Evolutionary conservation across 1,139 yeast species (phyloP), one percentile per base, ranked within the genome.

Genomic region (Geotrichum bryndzae): DNA sequence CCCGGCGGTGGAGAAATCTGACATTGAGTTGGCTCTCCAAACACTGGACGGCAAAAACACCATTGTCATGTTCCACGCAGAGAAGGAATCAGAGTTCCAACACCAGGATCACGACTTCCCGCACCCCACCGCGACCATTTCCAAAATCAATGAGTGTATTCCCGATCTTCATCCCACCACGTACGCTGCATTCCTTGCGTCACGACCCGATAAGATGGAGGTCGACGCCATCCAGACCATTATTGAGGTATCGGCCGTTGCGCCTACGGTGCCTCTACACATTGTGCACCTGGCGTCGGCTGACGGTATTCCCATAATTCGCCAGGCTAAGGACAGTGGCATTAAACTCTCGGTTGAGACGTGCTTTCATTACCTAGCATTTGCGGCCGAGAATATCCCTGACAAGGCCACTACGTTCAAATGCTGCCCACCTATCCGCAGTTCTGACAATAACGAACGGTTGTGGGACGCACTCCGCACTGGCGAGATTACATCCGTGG

Each of bases 371-470:
- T 91, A 91, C 73, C 79, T 91, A 59, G 80, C 92, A 1, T 79
- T 91, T 51, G 79, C 81, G 23, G 88, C 96, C 3, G 97, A 90
- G 71, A 80, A 80, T 38, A 88, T 91, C 59, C 85, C 90, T 29
- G 81, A 84, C 68, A 82, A 88, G 64, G 84, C 87, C 22, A 91
- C 97, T 2, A 89, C 86, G 70, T 90, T 82, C 80, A 91, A 91
- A 75, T 91, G 97, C 74, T 90, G 97, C 74, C 97, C 97, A 2
- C 97, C 97, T 5, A 90, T 91, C 67, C 82, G 97, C 67, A 79
- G 87, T 1, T 84, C 86, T 65, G 80, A 79, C 55, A 91, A 90
- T 74, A 80, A 94, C 67, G 77, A 80, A 57, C 77, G 82, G 57
- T 79, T 91, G 56, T 91, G 97, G 97, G 77, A 80, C 59, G 97